Evolutionary conservation across 1,139 yeast genomes (phyloP).

Genomic region (Magnusiomyces sp.): DNA sequence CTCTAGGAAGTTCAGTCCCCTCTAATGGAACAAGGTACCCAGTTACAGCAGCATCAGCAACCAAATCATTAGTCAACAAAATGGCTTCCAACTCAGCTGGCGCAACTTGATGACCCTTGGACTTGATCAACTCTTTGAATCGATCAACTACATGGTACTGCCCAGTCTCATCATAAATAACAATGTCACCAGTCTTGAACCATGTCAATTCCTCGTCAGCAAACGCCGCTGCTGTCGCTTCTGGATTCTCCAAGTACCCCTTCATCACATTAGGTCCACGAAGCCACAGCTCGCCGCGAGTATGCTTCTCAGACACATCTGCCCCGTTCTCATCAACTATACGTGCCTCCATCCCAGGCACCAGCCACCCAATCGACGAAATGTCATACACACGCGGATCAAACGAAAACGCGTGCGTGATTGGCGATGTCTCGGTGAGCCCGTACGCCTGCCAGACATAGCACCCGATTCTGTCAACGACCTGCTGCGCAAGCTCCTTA

Average conservation of each 20-base stretch:
- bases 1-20: constrained; percentile 34
- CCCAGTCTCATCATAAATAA: constrained; percentile 44
- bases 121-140: constrained; percentile 70
- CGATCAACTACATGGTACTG: constrained; percentile 60
- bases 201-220: constrained; percentile 50
- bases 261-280: constrained; percentile 64
- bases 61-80: constrained; percentile 40
- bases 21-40: constrained; percentile 28
- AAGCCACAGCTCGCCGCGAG: constrained; percentile 53
- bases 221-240: constrained; percentile 44
- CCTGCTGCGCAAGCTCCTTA: constrained; percentile 22
- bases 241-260: constrained; percentile 50
- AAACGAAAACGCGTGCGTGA: constrained; percentile 21
- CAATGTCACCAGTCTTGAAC: constrained; percentile 77
- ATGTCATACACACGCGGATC: constrained; percentile 18
- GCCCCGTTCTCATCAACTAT: constrained; percentile 39
- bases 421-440: constrained; percentile 42
- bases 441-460: constrained; percentile 61
- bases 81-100: constrained; percentile 71
- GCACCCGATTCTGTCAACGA: constrained; percentile 20
- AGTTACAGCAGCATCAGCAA: constrained; percentile 32
- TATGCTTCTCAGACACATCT: constrained; percentile 47
- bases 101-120: constrained; percentile 77
- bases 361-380: constrained; percentile 41
- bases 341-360: constrained; percentile 37